phyloP scores from a whole-genome alignment of 495 filamentous ascomycete genomes.

The Penicillium malachiteum region DNA sequence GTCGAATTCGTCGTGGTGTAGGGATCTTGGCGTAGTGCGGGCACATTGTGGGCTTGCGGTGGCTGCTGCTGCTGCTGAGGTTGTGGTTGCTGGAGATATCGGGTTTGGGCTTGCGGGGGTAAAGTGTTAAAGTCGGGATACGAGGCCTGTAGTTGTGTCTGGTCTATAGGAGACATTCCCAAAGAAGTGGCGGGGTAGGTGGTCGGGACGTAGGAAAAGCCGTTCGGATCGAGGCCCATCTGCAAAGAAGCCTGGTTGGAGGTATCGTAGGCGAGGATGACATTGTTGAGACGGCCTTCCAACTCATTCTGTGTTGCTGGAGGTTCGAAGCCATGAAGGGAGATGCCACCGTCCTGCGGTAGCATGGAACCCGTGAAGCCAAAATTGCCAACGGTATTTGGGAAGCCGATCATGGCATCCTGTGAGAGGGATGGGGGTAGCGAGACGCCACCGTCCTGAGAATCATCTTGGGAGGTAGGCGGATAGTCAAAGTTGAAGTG shows the following conservation, averaged over 20 bases:
- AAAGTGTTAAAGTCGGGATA: constrained; percentile 10
- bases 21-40: constrained; percentile 6
- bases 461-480: constrained; percentile 9
- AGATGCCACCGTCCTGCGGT: constrained; percentile 19
- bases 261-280: constrained; percentile 33
- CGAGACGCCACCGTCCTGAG: constrained; percentile 4
- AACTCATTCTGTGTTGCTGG: constrained; percentile 12
- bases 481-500: constrained; percentile 10
- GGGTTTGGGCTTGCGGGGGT: constrained; percentile 3
- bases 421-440: constrained; percentile 7
- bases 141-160: constrained; percentile 17
- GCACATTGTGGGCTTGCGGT: background rate
- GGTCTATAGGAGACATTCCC: constrained; percentile 22
- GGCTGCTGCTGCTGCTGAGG: constrained; percentile 1
- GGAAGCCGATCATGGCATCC: constrained; percentile 20
- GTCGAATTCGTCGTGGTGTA: constrained; percentile 17
- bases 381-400: constrained; percentile 16
- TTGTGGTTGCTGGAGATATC: constrained; percentile 8
- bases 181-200: constrained; percentile 24
- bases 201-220: constrained; percentile 28
- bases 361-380: constrained; percentile 18
- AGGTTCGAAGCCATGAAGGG: constrained; percentile 18
- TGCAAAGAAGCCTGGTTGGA: constrained; percentile 23
- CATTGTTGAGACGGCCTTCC: constrained; percentile 26
- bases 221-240: constrained; percentile 23